Conservation (phyloP, 2,329 filamentous ascomycete genomes). For the Calonectria montana region DNA sequence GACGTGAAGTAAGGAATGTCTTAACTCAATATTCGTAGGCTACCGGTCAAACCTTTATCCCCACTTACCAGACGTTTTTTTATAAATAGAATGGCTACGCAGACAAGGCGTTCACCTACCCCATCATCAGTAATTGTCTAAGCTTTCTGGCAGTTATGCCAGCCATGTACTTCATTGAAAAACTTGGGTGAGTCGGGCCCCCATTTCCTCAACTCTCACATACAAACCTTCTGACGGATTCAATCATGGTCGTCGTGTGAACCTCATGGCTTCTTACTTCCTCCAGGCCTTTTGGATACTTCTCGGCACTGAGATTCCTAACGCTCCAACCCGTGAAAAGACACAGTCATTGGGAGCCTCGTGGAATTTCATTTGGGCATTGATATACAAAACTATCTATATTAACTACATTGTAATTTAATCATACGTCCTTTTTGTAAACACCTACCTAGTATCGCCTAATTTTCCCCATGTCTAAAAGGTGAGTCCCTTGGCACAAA, state of each 20-base stretch:
- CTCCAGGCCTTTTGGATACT: slow-evolving; percentile 22
- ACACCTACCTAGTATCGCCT: neutral
- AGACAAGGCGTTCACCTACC: slow-evolving; percentile 23
- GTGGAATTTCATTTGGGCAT: slow-evolving; percentile 28
- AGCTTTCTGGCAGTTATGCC: slow-evolving; percentile 11
- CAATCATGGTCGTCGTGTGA: slow-evolving; percentile 3
- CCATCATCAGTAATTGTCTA: slow-evolving; percentile 21
- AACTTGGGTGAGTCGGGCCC: slow-evolving; percentile 12
- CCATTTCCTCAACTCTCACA: too few relatives aligned
- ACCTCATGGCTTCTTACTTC: slow-evolving; percentile 2
- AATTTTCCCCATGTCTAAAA: neutral
- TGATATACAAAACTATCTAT: neutral
- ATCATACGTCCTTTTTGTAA: too few relatives aligned
- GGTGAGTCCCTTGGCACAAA: neutral
- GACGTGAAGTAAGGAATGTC: too few relatives aligned
- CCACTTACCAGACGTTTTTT: slow-evolving; percentile 36
- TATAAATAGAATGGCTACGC: slow-evolving; percentile 32
- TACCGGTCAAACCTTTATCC: slow-evolving; percentile 35
- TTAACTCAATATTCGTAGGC: neutral
- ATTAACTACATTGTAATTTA: too few relatives aligned
- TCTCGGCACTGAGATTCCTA: slow-evolving; percentile 26
- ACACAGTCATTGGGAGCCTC: slow-evolving; percentile 20
- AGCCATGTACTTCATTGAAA: slow-evolving; percentile 26
- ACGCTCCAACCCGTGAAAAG: slow-evolving; percentile 23
- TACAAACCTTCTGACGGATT: neutral